Conservation (phyloP, 139 green algal genomes). For the Chlamydomonas eustigma region DNA sequence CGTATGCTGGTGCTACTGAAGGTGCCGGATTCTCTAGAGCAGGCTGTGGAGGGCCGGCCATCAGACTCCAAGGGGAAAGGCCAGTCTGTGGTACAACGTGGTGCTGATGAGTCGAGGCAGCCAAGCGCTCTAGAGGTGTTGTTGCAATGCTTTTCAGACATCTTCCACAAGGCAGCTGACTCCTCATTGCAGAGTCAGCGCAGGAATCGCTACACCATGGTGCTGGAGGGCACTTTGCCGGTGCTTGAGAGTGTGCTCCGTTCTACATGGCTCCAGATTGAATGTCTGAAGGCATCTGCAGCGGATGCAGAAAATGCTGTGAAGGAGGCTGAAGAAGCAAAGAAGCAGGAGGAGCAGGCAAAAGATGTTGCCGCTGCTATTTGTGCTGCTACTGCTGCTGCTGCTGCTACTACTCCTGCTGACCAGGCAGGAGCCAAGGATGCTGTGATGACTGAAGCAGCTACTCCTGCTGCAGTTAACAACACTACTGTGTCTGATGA, state of each 20-base stretch:
- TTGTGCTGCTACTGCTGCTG: not conserved
- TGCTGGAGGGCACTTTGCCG: not conserved
- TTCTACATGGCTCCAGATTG: not conserved
- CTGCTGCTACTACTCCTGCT: not conserved
- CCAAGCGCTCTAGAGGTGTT: not conserved
- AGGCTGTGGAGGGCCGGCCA: not conserved
- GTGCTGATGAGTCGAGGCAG: not conserved
- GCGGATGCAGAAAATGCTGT: conserved; percentile 17
- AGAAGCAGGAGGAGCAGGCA: not conserved
- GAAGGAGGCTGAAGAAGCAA: conserved; percentile 18
- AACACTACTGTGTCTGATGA: conserved; percentile 10
- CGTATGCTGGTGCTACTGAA: conserved; percentile 2
- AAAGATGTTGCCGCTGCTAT: not conserved
- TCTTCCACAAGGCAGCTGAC: too few relatives aligned
- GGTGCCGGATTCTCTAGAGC: not conserved
- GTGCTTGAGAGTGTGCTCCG: conserved; percentile 7
- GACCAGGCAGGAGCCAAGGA: not conserved
- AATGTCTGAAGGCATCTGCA: not conserved
- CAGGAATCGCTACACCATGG: too few relatives aligned
- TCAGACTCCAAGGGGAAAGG: conserved; percentile 2
- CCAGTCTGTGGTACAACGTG: too few relatives aligned
- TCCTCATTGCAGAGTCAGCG: too few relatives aligned
- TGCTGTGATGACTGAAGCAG: not conserved
- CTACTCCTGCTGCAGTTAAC: not conserved
- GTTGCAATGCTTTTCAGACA: too few relatives aligned